A percentile compares a stretch with the other conserved stretches of the same genome.
Evolutionary conservation across 202 grass and related monocot species (phyloP).

Genomic region (Brachypodium distachyon): DNA sequence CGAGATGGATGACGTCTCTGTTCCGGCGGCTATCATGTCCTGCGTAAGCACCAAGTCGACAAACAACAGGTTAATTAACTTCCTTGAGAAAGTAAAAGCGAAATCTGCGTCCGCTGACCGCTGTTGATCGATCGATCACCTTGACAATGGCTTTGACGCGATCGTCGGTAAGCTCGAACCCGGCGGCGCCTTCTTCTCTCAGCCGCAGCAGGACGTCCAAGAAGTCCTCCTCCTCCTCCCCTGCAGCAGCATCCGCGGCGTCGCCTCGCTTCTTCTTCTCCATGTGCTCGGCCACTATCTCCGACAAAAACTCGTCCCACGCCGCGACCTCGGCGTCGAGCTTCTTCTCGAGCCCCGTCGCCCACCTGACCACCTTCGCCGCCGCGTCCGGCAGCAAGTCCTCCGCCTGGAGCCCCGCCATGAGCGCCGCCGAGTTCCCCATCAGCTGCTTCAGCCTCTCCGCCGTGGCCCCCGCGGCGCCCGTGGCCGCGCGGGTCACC

Average conservation of each 20-base stretch:
- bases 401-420: slow-evolving; percentile 28
- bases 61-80: background rate
- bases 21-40: slow-evolving; percentile 58
- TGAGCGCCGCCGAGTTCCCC: slow-evolving; percentile 8
- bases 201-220: slow-evolving; percentile 45
- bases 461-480: slow-evolving; percentile 25
- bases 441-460: slow-evolving; percentile 31
- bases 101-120: no score
- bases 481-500: slow-evolving; percentile 32
- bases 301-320: slow-evolving; percentile 43
- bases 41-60: background rate
- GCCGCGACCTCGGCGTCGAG: slow-evolving; percentile 4
- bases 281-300: slow-evolving; percentile 31
- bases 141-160: slow-evolving; percentile 27
- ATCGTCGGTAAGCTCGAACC: slow-evolving; percentile 33
- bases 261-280: slow-evolving; percentile 2
- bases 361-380: slow-evolving; percentile 28
- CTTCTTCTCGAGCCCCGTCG: slow-evolving; percentile 30
- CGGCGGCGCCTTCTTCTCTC: background rate
- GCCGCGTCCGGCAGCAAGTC: slow-evolving; percentile 36
- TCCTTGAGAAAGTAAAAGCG: background rate
- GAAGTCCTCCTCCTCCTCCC: slow-evolving; percentile 39
- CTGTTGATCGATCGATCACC: slow-evolving; percentile 5
- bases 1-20: slow-evolving; percentile 31
- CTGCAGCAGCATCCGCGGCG: no score